Evolutionary conservation across 148 eudicot genomes (phyloP).

Genomic region (Gaultheria prostrata): DNA sequence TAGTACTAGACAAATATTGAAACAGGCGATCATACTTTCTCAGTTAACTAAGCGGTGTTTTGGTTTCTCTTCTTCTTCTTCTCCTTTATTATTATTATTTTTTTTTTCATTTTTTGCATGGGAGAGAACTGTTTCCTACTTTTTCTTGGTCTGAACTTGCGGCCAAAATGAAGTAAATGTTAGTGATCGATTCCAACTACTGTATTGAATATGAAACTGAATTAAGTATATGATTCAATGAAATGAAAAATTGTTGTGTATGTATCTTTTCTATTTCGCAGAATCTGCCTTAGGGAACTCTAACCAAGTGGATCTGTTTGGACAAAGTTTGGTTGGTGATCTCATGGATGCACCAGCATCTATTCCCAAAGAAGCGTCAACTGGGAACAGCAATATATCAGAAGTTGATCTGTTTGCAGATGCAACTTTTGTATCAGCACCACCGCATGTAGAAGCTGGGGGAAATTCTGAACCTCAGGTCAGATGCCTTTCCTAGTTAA

Average conservation of each 20-base stretch:
- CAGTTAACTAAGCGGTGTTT: not conserved
- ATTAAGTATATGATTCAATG: not conserved
- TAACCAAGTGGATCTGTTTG: slow-evolving; percentile 79
- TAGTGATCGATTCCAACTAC: not conserved
- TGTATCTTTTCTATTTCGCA: slow-evolving; percentile 28
- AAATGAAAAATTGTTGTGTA: not conserved
- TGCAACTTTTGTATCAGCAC: slow-evolving; percentile 90
- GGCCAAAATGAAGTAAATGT: not conserved
- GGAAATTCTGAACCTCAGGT: slow-evolving; percentile 57
- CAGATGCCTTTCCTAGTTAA: slow-evolving; percentile 9
- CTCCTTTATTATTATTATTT: too few relatives aligned
- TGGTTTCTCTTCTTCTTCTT: not conserved
- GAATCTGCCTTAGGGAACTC: slow-evolving; percentile 62
- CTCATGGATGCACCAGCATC: slow-evolving; percentile 62
- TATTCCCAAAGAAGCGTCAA: slow-evolving; percentile 42
- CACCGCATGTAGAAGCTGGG: slow-evolving; percentile 43
- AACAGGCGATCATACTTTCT: not conserved
- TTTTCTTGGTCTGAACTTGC: not conserved
- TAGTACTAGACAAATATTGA: not conserved
- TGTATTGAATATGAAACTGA: not conserved
- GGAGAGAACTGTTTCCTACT: not conserved
- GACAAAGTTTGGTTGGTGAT: slow-evolving; percentile 64
- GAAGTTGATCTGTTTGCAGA: slow-evolving; percentile 94
- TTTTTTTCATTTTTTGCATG: too few relatives aligned
- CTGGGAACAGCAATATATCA: slow-evolving; percentile 40